These are phyloP conservation scores for Terana coerulea DNA, from an alignment of 768 basidiomycete species.

Conservation along the genomic window DNA sequence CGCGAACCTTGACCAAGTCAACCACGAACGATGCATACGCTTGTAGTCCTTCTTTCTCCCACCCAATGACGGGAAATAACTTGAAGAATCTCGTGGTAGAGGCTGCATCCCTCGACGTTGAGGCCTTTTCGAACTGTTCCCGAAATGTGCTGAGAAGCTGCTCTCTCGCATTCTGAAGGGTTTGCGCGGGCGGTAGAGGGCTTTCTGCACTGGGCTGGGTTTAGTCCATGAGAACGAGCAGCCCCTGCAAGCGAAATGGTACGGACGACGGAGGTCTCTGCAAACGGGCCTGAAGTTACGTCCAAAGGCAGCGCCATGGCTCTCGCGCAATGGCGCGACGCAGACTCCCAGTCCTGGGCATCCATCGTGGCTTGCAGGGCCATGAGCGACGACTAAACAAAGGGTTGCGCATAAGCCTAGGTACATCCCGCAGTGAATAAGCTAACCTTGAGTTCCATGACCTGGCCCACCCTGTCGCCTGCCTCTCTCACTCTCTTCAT, in stretches of 20 bases:
- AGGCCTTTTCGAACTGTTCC: constrained; percentile 79
- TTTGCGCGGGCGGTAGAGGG: constrained; percentile 82
- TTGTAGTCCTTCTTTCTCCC: constrained; percentile 87
- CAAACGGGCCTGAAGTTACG: constrained; percentile 80
- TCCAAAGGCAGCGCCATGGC: constrained; percentile 82
- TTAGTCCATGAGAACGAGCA: constrained; percentile 5
- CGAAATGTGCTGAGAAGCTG: constrained; percentile 74
- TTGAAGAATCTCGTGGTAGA: constrained; percentile 95
- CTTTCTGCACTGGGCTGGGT: constrained; percentile 84
- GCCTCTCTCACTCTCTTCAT: constrained; percentile 88
- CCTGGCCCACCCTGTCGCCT: constrained; percentile 86
- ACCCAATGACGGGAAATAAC: constrained; percentile 92
- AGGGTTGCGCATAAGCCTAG: not conserved
- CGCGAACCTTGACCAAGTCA: constrained; percentile 77
- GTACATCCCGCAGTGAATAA: too few relatives aligned
- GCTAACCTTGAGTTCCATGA: constrained; percentile 90
- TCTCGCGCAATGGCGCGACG: constrained; percentile 83
- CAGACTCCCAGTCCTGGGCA: constrained; percentile 91
- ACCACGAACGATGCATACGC: constrained; percentile 93
- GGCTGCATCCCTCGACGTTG: constrained; percentile 74
- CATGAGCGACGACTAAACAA: constrained; percentile 56
- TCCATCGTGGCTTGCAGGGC: constrained; percentile 62
- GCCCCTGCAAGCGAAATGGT: not conserved
- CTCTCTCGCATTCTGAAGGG: constrained; percentile 71
- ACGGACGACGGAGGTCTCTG: constrained; percentile 78